Conservation (phyloP, 345 rosid species). For the sweet orange (Citrus sinensis) region DNA sequence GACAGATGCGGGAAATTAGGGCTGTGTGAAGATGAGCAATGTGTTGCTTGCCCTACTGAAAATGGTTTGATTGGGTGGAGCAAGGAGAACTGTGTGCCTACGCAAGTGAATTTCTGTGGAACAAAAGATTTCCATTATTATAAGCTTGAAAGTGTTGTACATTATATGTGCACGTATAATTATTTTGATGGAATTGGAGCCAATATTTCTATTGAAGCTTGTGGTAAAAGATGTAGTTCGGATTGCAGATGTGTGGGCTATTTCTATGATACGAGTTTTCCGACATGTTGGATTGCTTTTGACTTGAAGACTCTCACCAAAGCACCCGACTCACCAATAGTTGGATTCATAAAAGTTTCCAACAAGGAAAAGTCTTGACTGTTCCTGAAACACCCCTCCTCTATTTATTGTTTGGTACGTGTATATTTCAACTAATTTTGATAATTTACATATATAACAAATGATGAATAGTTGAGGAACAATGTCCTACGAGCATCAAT, state of each 20-base stretch:
- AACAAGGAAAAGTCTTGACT: background rate
- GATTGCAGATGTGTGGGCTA: slow-evolving; percentile 60
- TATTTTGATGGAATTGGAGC: slow-evolving; percentile 29
- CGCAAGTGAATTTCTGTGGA: slow-evolving; percentile 28
- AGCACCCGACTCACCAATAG: slow-evolving; percentile 19
- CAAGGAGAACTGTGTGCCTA: slow-evolving; percentile 24
- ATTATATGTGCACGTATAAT: slow-evolving; percentile 42
- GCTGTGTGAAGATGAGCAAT: slow-evolving; percentile 41
- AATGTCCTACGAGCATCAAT: too few relatives aligned
- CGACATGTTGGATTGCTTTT: slow-evolving; percentile 47
- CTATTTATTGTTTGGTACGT: too few relatives aligned
- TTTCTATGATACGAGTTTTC: slow-evolving; percentile 20
- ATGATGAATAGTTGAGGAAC: too few relatives aligned
- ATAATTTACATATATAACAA: too few relatives aligned
- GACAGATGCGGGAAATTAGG: slow-evolving; percentile 46
- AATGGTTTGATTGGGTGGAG: slow-evolving; percentile 44
- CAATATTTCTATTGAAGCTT: slow-evolving; percentile 30
- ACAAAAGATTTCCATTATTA: slow-evolving; percentile 32
- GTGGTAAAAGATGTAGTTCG: slow-evolving; percentile 44
- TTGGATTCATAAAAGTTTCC: slow-evolving; percentile 29
- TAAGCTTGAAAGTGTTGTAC: slow-evolving; percentile 49
- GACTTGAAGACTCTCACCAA: slow-evolving; percentile 46
- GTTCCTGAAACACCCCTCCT: too few relatives aligned
- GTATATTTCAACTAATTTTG: too few relatives aligned
- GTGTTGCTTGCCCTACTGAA: slow-evolving; percentile 49